Evolutionary conservation across 345 rosid genomes (phyloP).

Genomic region (Microthlaspi erraticum): DNA sequence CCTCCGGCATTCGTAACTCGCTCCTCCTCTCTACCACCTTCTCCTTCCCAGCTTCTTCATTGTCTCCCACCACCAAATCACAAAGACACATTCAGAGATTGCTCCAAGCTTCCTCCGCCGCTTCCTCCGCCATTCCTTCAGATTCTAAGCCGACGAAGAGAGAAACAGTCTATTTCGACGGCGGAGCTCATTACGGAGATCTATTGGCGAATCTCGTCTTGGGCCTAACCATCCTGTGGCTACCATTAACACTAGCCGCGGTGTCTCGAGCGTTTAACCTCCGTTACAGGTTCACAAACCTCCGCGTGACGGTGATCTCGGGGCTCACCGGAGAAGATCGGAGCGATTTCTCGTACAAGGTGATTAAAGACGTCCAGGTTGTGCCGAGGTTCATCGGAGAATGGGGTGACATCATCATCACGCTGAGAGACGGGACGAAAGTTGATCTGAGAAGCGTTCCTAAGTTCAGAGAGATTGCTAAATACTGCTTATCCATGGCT

Average conservation of each 20-base stretch:
- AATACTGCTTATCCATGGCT: conserved; percentile 77
- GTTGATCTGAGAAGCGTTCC: conserved; percentile 92
- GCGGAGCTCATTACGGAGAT: conserved; percentile 97
- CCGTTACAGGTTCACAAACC: conserved; percentile 91
- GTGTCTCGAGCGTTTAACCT: conserved; percentile 79
- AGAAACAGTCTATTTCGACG: conserved; percentile 82
- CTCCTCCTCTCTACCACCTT: conserved; percentile 34
- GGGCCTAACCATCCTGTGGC: conserved; percentile 89
- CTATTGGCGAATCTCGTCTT: conserved; percentile 76
- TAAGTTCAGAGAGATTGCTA: conserved; percentile 83
- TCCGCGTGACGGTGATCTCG: conserved; percentile 88
- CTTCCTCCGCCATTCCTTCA: conserved; percentile 39
- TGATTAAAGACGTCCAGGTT: conserved; percentile 84
- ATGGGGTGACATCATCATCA: conserved; percentile 91
- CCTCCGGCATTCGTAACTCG: conserved; percentile 15
- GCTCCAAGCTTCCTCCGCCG: conserved; percentile 38
- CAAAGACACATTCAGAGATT: conserved; percentile 47
- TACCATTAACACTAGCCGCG: conserved; percentile 90
- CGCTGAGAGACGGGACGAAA: conserved; percentile 76
- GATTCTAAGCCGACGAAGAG: conserved; percentile 47
- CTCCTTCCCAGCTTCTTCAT: conserved; percentile 34
- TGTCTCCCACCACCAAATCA: conserved; percentile 50
- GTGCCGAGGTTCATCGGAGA: conserved; percentile 95
- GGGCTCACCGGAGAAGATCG: conserved; percentile 85
- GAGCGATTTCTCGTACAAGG: conserved; percentile 91